Evolutionary conservation across 495 filamentous ascomycete genomes (phyloP), one percentile per base, ranked within the genome.

Genomic region (Pseudomonodictys pantanalensis): DNA sequence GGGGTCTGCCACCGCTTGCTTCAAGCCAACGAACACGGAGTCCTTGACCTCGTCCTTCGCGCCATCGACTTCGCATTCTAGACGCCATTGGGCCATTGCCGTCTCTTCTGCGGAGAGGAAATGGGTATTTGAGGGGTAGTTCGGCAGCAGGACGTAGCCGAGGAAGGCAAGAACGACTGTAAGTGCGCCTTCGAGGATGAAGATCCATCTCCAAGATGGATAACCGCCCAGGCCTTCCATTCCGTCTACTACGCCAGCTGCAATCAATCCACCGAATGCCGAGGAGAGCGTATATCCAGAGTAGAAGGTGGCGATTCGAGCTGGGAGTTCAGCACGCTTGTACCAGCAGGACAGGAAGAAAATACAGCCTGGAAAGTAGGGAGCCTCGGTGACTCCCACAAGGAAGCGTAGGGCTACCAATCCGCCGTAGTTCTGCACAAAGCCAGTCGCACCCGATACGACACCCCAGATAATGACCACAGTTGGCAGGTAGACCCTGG

Each of bases 21-120:
- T 50, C 2, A 50, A 32, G 24, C 47, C 47, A 29, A 20, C 24
- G 9, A 50, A 30, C 2, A 50, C 47, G 4, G 47, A 30, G 18
- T 33, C 28, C 24, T 50, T 50, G 4, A 25, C 47, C 32, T 50
- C 47, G 28, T 50, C 47, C 9, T 15, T 28, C 18, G 12, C 5
- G n/a, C 47, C 47, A 17, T 50, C 47, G 35, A 88, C 84, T 70
- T 95, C 89, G 58, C 87, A 84, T 56, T 87, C 80, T 10, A 91
- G 69, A 6, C 88, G 75, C 83, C 84, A 89, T 25, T 79, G 70
- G 35, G 87, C 88, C 11, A 91, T 72, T 5, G 79, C 72, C 28
- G 78, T 78, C 68, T 91, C 86, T 63, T 87, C 79, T 44, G 86
- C 79, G 1, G 78, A 82, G n/a, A 92, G 74, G 86, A 87, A 90